These are phyloP conservation scores for Oenanthe javanica DNA, from an alignment of 140 eudicot genomes.

Conservation along the genomic window DNA sequence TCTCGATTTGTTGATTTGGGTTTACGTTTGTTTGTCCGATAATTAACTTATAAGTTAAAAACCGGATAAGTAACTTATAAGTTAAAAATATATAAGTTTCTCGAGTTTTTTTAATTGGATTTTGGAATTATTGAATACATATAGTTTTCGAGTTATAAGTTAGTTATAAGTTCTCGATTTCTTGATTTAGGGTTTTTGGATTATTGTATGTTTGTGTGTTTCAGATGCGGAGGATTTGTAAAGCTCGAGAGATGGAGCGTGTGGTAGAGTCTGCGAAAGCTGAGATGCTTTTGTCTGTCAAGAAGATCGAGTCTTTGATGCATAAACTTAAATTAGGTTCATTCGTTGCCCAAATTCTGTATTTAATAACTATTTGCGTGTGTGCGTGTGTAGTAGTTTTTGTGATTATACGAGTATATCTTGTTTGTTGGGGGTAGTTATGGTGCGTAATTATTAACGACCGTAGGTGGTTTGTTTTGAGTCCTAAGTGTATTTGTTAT, in stretches of 20 bases:
- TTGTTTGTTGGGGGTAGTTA: neutral
- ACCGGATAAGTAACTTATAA: no score
- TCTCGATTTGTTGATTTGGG: neutral
- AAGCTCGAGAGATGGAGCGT: neutral
- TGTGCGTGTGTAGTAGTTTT: neutral
- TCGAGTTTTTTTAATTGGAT: no score
- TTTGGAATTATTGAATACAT: no score
- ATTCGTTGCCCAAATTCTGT: neutral
- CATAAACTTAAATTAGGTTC: neutral
- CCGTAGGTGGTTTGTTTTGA: neutral
- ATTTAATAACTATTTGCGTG: neutral
- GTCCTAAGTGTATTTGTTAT: neutral
- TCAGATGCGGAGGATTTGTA: neutral
- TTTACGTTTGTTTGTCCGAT: no score
- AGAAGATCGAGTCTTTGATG: neutral
- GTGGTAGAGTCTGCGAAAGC: neutral
- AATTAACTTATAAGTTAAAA: no score
- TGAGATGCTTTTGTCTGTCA: neutral
- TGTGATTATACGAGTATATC: neutral
- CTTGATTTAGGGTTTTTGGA: no score
- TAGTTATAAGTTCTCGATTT: no score
- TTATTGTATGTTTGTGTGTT: no score
- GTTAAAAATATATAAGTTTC: no score
- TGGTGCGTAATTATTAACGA: neutral
- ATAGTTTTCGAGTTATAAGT: no score